A percentile compares a stretch with the other conserved stretches of the same genome.
phyloP scores from a whole-genome alignment of 257 asterid species.

The Scutellaria minor region DNA sequence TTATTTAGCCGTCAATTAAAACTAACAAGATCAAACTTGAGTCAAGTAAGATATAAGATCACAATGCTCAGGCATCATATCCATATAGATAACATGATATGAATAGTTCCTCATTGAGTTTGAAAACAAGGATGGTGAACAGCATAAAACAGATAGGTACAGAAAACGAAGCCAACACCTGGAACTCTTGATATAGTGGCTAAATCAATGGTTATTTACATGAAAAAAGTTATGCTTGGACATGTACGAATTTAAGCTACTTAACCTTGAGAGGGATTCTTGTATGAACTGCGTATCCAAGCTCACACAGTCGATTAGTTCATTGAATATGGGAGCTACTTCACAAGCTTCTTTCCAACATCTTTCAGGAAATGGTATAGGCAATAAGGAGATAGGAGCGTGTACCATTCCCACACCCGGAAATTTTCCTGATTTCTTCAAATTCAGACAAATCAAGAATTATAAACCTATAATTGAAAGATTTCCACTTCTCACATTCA shows the following conservation, averaged over 20 bases:
- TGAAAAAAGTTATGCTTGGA: not conserved
- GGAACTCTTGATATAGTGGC: slow-evolving; percentile 7
- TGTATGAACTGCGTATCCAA: slow-evolving; percentile 83
- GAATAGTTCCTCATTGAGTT: not conserved
- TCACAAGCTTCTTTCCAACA: slow-evolving; percentile 87
- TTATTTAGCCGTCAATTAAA: not conserved
- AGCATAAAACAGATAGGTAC: not conserved
- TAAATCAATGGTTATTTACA: not conserved
- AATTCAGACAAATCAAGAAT: slow-evolving; percentile 29
- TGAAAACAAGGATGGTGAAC: not conserved
- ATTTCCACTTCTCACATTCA: slow-evolving; percentile 28
- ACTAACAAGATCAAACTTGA: not conserved
- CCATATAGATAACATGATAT: not conserved
- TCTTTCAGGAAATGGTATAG: slow-evolving; percentile 76
- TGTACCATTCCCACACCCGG: slow-evolving; percentile 91
- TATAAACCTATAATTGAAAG: slow-evolving; percentile 12
- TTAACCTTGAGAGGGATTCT: slow-evolving; percentile 87
- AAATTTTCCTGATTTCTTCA: slow-evolving; percentile 79
- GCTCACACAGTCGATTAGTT: slow-evolving; percentile 89
- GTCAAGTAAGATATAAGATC: slow-evolving; percentile 2
- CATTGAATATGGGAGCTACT: slow-evolving; percentile 94
- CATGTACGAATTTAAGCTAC: not conserved
- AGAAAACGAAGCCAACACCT: not conserved
- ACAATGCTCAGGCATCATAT: slow-evolving; percentile 16
- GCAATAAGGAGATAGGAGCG: slow-evolving; percentile 86